Conservation (phyloP, 2,329 filamentous ascomycete species). For the Chaetomium globosum region DNA sequence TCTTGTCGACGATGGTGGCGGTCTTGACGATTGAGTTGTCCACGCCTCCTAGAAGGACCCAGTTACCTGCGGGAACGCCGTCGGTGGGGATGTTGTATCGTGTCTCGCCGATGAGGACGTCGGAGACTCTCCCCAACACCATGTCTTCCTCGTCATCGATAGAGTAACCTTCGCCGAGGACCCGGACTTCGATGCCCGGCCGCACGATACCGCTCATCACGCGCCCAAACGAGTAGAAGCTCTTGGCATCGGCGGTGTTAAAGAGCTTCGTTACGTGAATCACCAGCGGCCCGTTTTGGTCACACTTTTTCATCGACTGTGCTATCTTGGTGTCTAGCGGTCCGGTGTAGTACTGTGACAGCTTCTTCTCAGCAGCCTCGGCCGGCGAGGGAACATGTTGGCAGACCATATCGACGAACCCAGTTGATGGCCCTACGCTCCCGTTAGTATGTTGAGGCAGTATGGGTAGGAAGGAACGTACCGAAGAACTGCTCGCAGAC, state of each 20-base stretch:
- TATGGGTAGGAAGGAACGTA: slow-evolving; percentile 3
- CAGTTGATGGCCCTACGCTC: slow-evolving; percentile 68
- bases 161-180: slow-evolving; percentile 93
- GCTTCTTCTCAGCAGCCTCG: slow-evolving; percentile 72
- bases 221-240: slow-evolving; percentile 85
- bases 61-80: slow-evolving; percentile 90
- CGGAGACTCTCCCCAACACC: slow-evolving; percentile 78
- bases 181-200: slow-evolving; percentile 79
- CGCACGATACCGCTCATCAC: slow-evolving; percentile 90
- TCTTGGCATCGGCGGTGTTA: slow-evolving; percentile 85
- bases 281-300: slow-evolving; percentile 89
- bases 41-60: slow-evolving; percentile 86
- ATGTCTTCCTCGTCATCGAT: slow-evolving; percentile 98
- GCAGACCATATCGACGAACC: slow-evolving; percentile 95
- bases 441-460: slow-evolving; percentile 13
- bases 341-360: slow-evolving; percentile 90
- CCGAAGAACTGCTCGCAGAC: slow-evolving; percentile 92
- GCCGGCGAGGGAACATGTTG: slow-evolving; percentile 85
- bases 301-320: slow-evolving; percentile 75
- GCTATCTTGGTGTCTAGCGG: slow-evolving; percentile 81
- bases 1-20: slow-evolving; percentile 81
- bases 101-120: slow-evolving; percentile 89
- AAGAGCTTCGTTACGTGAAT: slow-evolving; percentile 92
- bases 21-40: slow-evolving; percentile 99
- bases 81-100: slow-evolving; percentile 90